Conservation (phyloP, 2,329 filamentous ascomycete species). For the Stemphylium vesicarium region DNA sequence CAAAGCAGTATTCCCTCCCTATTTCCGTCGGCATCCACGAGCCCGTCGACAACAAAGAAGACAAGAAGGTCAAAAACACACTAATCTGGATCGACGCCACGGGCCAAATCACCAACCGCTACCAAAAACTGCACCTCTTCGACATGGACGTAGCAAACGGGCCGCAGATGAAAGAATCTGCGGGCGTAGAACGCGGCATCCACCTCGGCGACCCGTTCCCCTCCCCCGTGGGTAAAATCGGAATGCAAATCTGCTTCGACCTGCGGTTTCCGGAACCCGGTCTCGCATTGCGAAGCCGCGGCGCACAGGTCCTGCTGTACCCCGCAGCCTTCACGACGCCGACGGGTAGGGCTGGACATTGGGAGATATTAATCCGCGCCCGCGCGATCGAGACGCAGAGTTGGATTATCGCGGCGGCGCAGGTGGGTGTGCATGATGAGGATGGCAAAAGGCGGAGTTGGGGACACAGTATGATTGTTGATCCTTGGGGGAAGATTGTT, state of each 20-base stretch:
- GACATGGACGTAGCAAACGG: conserved; percentile 69
- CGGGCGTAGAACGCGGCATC: conserved; percentile 64
- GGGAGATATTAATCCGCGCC: conserved; percentile 78
- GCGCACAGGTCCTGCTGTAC: conserved; percentile 80
- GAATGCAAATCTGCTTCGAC: conserved; percentile 88
- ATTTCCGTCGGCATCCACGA: conserved; percentile 87
- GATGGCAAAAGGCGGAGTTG: conserved; percentile 74
- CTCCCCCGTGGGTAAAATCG: conserved; percentile 76
- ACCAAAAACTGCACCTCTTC: conserved; percentile 93
- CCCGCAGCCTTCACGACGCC: conserved; percentile 89
- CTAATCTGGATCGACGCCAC: conserved; percentile 69
- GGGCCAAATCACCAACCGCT: conserved; percentile 67
- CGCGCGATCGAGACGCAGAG: conserved; percentile 88
- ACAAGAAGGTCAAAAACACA: conserved; percentile 66
- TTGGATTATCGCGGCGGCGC: conserved; percentile 86
- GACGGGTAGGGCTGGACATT: conserved; percentile 79
- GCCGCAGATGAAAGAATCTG: conserved; percentile 67
- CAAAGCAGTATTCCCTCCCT: conserved; percentile 66
- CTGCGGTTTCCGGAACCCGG: conserved; percentile 81
- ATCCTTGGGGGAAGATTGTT: conserved; percentile 83
- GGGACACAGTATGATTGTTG: conserved; percentile 83
- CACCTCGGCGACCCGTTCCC: conserved; percentile 72
- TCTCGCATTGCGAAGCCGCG: conserved; percentile 67
- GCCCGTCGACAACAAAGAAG: conserved; percentile 43
- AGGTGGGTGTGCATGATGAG: conserved; percentile 74